Conservation (phyloP, 495 filamentous ascomycete species). For the Darksidea phi region DNA sequence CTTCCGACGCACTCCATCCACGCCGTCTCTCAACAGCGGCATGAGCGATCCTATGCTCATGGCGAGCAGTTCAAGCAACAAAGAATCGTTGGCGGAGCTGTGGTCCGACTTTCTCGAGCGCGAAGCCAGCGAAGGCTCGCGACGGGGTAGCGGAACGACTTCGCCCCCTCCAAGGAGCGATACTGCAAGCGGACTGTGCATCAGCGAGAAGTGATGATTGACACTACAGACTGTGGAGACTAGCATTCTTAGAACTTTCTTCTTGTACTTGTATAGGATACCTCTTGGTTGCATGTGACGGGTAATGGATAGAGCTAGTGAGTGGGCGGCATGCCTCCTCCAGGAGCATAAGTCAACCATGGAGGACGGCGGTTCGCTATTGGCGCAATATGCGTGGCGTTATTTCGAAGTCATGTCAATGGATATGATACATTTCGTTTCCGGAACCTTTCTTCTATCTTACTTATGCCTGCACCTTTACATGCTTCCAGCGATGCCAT, state of each 20-base stretch:
- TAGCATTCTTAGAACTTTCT: neutral
- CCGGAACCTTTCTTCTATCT: neutral
- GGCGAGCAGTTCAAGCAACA: slow-evolving; percentile 54
- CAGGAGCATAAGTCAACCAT: too few relatives aligned
- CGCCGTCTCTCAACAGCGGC: slow-evolving; percentile 67
- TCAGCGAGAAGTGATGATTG: slow-evolving; percentile 11
- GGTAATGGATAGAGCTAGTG: neutral
- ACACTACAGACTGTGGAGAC: neutral
- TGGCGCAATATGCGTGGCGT: neutral
- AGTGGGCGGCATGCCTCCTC: too few relatives aligned
- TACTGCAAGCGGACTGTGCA: slow-evolving; percentile 18
- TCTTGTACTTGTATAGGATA: slow-evolving; percentile 28
- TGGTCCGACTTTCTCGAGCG: slow-evolving; percentile 88
- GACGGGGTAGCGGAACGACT: slow-evolving; percentile 26
- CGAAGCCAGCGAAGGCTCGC: slow-evolving; percentile 63
- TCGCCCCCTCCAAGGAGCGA: slow-evolving; percentile 19
- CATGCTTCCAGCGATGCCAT: neutral
- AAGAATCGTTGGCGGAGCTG: slow-evolving; percentile 83
- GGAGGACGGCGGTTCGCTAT: neutral
- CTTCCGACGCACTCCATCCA: slow-evolving; percentile 84
- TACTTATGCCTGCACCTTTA: neutral
- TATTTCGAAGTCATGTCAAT: neutral
- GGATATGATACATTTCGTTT: slow-evolving; percentile 9
- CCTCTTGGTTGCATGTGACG: slow-evolving; percentile 10
- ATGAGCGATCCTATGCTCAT: slow-evolving; percentile 70